Percentiles rank a stretch among this genome's conserved stretches.
phyloP scores from a whole-genome alignment of 2,329 filamentous ascomycete genomes.

The Ophiocordyceps sinensis region DNA sequence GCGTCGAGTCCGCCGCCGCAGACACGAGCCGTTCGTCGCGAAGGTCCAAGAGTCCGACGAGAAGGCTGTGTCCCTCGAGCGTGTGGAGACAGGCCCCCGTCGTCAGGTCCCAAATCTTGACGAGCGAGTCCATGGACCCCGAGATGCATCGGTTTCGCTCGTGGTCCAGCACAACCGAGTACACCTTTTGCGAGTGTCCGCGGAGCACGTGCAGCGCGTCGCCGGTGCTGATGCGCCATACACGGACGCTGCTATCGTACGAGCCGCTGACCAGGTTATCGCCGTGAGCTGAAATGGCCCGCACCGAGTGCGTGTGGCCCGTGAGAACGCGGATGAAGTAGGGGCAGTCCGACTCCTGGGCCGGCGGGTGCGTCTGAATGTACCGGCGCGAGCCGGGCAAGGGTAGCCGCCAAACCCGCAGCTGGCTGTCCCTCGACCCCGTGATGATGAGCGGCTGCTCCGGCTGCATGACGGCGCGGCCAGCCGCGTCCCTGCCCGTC shows the following conservation, averaged over 20 bases:
- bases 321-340: constrained; percentile 82
- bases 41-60: constrained; percentile 84
- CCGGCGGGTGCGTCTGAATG: constrained; percentile 63
- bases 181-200: constrained; percentile 86
- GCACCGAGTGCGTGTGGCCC: constrained; percentile 86
- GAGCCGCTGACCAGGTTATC: constrained; percentile 96
- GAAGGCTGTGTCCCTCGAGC: constrained; percentile 79
- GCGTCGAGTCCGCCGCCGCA: constrained; percentile 85
- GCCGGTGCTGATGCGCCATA: constrained; percentile 95
- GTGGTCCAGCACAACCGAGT: constrained; percentile 89
- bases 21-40: constrained; percentile 84
- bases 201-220: constrained; percentile 72
- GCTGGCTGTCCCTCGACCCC: constrained; percentile 83
- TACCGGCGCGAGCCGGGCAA: constrained; percentile 63
- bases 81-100: constrained; percentile 77
- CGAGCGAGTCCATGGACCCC: constrained; percentile 93
- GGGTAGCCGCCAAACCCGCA: constrained; percentile 89
- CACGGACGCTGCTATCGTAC: constrained; percentile 87
- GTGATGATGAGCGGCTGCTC: constrained; percentile 94
- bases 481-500: constrained; percentile 56
- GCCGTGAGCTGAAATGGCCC: constrained; percentile 85
- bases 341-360: constrained; percentile 67
- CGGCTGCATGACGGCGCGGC: constrained; percentile 73
- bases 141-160: constrained; percentile 91
- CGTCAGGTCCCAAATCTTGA: constrained; percentile 93